These are phyloP conservation scores for Apodospora peruviana DNA, from an alignment of 495 filamentous ascomycete genomes.

Conservation along the genomic window DNA sequence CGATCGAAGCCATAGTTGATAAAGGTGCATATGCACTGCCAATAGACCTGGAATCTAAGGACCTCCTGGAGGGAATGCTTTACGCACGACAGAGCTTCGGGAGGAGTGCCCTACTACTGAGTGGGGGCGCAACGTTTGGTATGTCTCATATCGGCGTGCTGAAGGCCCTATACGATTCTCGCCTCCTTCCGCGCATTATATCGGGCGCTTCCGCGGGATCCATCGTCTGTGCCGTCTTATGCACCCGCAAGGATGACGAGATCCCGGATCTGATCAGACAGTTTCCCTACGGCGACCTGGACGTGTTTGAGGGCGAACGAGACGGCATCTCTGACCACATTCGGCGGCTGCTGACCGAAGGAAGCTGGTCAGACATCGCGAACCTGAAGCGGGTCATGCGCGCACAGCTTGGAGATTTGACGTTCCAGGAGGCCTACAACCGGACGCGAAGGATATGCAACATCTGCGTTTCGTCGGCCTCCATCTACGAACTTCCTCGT, in stretches of 20 bases:
- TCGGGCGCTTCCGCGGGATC: slow-evolving; percentile 93
- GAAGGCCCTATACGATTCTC: slow-evolving; percentile 71
- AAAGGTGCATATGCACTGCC: slow-evolving; percentile 46
- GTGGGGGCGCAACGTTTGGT: slow-evolving; percentile 88
- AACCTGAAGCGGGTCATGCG: slow-evolving; percentile 79
- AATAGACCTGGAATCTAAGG: slow-evolving; percentile 53
- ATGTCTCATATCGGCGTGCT: slow-evolving; percentile 97
- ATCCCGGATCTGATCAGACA: slow-evolving; percentile 63
- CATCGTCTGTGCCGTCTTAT: slow-evolving; percentile 83
- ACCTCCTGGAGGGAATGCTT: slow-evolving; percentile 58
- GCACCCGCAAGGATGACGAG: slow-evolving; percentile 80
- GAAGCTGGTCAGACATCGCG: slow-evolving; percentile 75
- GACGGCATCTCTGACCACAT: slow-evolving; percentile 64
- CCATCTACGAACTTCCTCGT: slow-evolving; percentile 78
- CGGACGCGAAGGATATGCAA: slow-evolving; percentile 84
- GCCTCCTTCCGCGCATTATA: slow-evolving; percentile 81
- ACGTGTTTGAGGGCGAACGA: slow-evolving; percentile 72
- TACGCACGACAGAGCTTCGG: slow-evolving; percentile 82
- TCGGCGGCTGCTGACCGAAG: slow-evolving; percentile 72
- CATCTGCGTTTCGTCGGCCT: slow-evolving; percentile 84
- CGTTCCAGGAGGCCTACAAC: slow-evolving; percentile 94
- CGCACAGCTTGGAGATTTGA: slow-evolving; percentile 74
- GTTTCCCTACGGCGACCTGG: slow-evolving; percentile 77
- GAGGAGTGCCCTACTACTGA: slow-evolving; percentile 77
- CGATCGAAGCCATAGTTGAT: slow-evolving; percentile 64